Conservation (phyloP, 441 rosid species). For the Capsella rubella region DNA sequence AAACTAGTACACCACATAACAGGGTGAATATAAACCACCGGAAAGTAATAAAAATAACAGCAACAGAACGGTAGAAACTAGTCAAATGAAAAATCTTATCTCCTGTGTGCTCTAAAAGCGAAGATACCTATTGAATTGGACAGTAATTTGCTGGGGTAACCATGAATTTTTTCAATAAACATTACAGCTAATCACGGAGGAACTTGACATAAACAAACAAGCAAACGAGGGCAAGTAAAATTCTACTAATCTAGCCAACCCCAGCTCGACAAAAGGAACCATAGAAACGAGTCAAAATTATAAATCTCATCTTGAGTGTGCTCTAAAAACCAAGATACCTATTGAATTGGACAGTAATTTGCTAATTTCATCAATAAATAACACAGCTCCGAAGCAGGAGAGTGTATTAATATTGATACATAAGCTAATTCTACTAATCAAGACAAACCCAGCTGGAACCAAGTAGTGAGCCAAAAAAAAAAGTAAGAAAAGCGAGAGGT, state of each 20-base stretch:
- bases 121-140: conserved; percentile 12
- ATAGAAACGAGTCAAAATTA: conserved; percentile 7
- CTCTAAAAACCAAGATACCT: conserved; percentile 7
- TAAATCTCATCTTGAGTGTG: conserved; percentile 5
- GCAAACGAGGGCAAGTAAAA: conserved; percentile 26
- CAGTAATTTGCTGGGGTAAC: background rate
- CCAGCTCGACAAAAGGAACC: conserved; percentile 1
- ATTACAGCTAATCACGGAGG: conserved; percentile 9
- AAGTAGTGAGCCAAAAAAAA: conserved; percentile 28
- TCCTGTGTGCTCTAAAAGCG: background rate
- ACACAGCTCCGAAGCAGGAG: background rate
- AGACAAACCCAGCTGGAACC: conserved; percentile 32
- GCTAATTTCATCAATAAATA: conserved; percentile 21
- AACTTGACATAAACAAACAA: conserved; percentile 6
- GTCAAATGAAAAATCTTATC: conserved; percentile 12
- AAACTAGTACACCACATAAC: background rate
- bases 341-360: conserved; percentile 17
- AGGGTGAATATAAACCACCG: background rate
- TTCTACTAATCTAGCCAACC: conserved; percentile 28
- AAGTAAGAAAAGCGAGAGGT: conserved; percentile 23
- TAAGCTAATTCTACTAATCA: conserved; percentile 34
- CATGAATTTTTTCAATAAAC: conserved; percentile 19
- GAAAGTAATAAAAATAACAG: conserved; percentile 16
- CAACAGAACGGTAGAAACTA: background rate
- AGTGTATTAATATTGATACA: background rate